Evolutionary conservation across 2,329 filamentous ascomycete species (phyloP).

Genomic region (Diplocarpon rosae): DNA sequence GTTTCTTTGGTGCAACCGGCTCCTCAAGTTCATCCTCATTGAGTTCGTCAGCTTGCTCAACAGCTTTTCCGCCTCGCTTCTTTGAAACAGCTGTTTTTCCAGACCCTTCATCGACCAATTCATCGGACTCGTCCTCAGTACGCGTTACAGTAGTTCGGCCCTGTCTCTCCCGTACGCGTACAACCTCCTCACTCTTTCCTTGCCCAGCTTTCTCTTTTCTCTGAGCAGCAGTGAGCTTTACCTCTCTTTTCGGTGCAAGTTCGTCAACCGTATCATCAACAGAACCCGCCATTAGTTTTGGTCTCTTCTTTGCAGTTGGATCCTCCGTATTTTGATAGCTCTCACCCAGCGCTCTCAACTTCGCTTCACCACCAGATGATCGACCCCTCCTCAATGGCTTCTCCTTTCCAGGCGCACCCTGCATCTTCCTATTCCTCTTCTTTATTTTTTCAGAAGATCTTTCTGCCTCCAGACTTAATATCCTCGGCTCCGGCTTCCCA

Average conservation of each 20-base stretch:
- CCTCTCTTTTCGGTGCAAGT: background rate
- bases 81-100: background rate
- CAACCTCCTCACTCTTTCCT: background rate
- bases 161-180: constrained; percentile 1
- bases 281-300: background rate
- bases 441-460: background rate
- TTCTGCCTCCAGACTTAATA: background rate
- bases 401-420: background rate
- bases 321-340: background rate
- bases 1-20: constrained; percentile 1
- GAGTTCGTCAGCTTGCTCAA: background rate
- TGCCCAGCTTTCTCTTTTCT: too few species aligned
- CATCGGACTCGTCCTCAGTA: background rate
- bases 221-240: background rate
- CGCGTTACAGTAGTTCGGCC: background rate
- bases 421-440: background rate
- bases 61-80: background rate
- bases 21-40: background rate
- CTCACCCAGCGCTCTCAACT: background rate
- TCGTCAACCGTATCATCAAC: background rate
- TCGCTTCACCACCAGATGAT: background rate
- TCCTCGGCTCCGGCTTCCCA: background rate
- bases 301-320: background rate
- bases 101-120: background rate
- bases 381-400: constrained; percentile 3